A percentile compares a stretch with the other conserved stretches of the same genome.
Evolutionary conservation across 1,284 basidiomycete genomes (phyloP).

Genomic region (Tilletia indica): DNA sequence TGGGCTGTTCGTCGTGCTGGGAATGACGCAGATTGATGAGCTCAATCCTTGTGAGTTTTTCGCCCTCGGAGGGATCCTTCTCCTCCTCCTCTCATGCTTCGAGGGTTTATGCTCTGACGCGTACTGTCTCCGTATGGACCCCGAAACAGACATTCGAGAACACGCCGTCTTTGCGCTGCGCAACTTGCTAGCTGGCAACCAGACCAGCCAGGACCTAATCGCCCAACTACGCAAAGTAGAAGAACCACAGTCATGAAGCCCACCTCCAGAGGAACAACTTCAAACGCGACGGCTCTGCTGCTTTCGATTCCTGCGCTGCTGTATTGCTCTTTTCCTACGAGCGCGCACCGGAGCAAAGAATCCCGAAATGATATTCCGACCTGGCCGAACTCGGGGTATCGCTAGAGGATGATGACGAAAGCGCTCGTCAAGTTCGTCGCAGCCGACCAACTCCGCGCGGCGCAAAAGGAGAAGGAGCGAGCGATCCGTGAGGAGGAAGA

Average conservation of each 20-base stretch:
- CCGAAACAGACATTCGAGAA: conserved; percentile 44
- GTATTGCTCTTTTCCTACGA: too few species aligned
- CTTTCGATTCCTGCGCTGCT: too few species aligned
- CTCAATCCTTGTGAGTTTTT: conserved; percentile 39
- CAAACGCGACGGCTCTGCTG: too few species aligned
- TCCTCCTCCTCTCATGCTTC: too few species aligned
- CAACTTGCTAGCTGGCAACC: conserved; percentile 42
- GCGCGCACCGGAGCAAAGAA: too few species aligned
- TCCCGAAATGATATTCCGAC: conserved; percentile 70
- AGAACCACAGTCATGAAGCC: neutral
- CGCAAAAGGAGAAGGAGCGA: conserved; percentile 84
- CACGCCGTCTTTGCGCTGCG: conserved; percentile 51
- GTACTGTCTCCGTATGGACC: neutral
- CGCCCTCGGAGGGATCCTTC: conserved; percentile 17
- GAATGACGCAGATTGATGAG: conserved; percentile 49
- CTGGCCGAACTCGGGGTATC: conserved; percentile 89
- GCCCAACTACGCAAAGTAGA: conserved; percentile 32
- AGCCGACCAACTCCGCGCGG: conserved; percentile 75
- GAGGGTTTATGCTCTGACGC: too few species aligned
- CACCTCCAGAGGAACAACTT: neutral
- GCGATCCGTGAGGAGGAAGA: conserved; percentile 72
- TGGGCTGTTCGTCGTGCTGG: conserved; percentile 46
- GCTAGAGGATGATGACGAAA: conserved; percentile 83
- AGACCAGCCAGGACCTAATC: conserved; percentile 39
- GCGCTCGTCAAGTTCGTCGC: conserved; percentile 83